These are phyloP conservation scores for Coleophoma cylindrospora DNA, from an alignment of 2,329 filamentous ascomycete species.

Conservation along the genomic window DNA sequence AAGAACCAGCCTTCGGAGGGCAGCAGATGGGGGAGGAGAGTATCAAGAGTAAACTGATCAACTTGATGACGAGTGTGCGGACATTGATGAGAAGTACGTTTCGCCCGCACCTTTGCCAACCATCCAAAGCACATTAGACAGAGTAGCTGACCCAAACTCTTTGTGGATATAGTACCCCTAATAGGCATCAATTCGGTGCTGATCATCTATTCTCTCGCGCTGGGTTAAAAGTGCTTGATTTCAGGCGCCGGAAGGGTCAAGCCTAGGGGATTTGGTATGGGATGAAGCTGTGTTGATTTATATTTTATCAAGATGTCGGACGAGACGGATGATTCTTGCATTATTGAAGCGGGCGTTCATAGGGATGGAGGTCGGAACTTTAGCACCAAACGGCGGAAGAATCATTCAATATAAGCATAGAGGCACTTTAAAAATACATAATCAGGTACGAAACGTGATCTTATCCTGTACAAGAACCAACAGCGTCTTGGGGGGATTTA, in stretches of 20 bases:
- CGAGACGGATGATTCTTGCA: too few relatives aligned
- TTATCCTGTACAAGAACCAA: too few relatives aligned
- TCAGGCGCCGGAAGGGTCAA: background rate
- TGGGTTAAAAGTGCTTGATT: conserved; percentile 45
- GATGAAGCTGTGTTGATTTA: too few relatives aligned
- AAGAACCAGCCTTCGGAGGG: conserved; percentile 74
- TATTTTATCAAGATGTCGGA: too few relatives aligned
- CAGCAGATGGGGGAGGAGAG: conserved; percentile 56
- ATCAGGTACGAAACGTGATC: too few relatives aligned
- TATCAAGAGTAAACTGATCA: conserved; percentile 81
- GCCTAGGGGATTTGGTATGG: background rate
- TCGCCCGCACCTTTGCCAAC: background rate
- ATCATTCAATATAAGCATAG: too few relatives aligned
- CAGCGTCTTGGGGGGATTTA: too few relatives aligned
- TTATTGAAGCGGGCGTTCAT: too few relatives aligned
- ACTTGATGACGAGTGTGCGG: conserved; percentile 83
- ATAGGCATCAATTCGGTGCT: conserved; percentile 80
- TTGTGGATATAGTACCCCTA: conserved; percentile 60
- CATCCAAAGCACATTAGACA: background rate
- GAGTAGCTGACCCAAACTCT: background rate
- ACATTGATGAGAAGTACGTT: conserved; percentile 87
- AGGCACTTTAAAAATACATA: too few relatives aligned
- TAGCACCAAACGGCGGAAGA: too few relatives aligned
- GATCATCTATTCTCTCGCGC: conserved; percentile 75
- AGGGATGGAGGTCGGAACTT: too few relatives aligned